A percentile compares a stretch with the other conserved stretches of the same genome.
phyloP scores from a whole-genome alignment of 2,329 filamentous ascomycete species.

The Colletotrichum sp. region DNA sequence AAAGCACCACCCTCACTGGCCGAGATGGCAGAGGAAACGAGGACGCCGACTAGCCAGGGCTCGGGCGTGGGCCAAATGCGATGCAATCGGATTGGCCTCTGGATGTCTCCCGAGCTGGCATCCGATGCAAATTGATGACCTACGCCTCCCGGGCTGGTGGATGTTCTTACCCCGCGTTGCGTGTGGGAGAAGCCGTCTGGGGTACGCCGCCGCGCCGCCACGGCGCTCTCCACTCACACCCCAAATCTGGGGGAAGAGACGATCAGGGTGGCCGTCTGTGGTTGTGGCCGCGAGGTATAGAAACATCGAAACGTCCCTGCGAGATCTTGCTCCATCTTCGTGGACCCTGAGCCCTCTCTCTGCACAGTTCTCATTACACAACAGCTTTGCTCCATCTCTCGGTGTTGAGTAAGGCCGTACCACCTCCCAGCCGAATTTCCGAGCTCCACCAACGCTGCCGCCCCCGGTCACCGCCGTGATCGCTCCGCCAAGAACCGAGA shows the following conservation, averaged over 20 bases:
- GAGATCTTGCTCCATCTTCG: background rate
- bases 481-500: background rate
- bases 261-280: background rate
- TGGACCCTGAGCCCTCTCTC: background rate
- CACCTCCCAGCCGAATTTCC: background rate
- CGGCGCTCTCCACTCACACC: background rate
- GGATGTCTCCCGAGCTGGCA: background rate
- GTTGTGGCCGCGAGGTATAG: background rate
- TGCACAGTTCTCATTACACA: background rate
- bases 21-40: background rate
- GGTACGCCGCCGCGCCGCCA: conserved; percentile 1
- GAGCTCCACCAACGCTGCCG: background rate
- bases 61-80: background rate
- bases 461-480: background rate
- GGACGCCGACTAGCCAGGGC: background rate
- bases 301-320: background rate
- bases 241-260: background rate
- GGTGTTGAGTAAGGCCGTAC: background rate
- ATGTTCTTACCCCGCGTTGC: conserved; percentile 10
- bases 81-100: background rate
- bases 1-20: background rate
- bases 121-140: background rate
- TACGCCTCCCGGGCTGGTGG: background rate
- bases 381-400: background rate
- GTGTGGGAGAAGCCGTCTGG: conserved; percentile 4